Evolutionary conservation across 73 alveolate genomes (phyloP).

Genomic region (Uronychia binucleata): DNA sequence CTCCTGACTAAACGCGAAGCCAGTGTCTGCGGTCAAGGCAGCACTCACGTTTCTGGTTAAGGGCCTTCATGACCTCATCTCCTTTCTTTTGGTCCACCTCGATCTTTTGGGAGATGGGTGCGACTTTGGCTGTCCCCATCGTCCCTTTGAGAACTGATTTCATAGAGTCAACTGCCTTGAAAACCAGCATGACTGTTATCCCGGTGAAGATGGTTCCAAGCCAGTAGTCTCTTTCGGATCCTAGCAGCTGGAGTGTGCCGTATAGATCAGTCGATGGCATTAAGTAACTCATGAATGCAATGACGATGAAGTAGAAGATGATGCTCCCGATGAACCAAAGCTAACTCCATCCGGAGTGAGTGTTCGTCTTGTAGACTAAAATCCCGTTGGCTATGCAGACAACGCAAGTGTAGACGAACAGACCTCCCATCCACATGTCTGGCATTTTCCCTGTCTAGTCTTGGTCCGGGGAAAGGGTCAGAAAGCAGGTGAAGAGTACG

Average conservation of each 20-base stretch:
- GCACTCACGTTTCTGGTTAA: background rate
- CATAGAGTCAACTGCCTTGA: conserved; percentile 60
- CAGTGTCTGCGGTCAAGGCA: conserved; percentile 38
- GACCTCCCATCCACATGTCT: conserved; percentile 82
- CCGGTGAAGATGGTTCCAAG: background rate
- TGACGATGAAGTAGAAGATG: conserved; percentile 23
- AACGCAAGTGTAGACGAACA: conserved; percentile 88
- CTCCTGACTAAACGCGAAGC: conserved; percentile 72
- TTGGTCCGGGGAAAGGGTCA: conserved; percentile 35
- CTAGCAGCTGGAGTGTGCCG: conserved; percentile 7
- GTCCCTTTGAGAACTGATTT: background rate
- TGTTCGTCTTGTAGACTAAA: conserved; percentile 51
- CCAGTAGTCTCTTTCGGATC: conserved; percentile 2
- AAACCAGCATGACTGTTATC: conserved; percentile 22
- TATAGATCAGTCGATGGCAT: conserved; percentile 19
- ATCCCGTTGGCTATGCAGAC: conserved; percentile 85
- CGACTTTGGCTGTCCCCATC: background rate
- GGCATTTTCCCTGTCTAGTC: conserved; percentile 49
- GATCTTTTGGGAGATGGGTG: conserved; percentile 1
- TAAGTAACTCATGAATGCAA: conserved; percentile 16
- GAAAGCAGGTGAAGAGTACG: conserved; percentile 58
- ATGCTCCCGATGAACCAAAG: conserved; percentile 14
- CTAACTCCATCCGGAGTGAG: conserved; percentile 28
- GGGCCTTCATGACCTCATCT: background rate
- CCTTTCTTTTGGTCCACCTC: background rate